phyloP scores from a whole-genome alignment of 306 rosid species.

The Mimosa pudica region DNA sequence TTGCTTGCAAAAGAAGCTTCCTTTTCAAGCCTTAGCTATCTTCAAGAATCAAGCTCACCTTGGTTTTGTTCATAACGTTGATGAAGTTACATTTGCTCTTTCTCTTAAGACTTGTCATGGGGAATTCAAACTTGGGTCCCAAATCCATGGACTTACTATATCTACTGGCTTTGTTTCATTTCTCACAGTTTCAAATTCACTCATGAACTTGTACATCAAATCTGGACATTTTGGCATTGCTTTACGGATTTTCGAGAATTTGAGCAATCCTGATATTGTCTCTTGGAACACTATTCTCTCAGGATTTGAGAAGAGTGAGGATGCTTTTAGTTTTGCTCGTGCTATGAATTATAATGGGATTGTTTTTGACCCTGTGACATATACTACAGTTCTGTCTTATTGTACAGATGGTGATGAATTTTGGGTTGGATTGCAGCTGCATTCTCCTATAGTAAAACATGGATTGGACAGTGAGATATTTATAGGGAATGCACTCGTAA shows the following conservation, averaged over 20 bases:
- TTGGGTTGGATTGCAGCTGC: conserved; percentile 71
- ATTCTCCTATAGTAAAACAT: conserved; percentile 54
- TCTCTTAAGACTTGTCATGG: conserved; percentile 81
- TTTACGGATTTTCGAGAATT: conserved; percentile 53
- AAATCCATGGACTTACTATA: conserved; percentile 58
- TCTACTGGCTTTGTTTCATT: conserved; percentile 52
- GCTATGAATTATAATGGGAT: conserved; percentile 62
- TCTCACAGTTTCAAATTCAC: conserved; percentile 62
- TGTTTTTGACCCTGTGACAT: conserved; percentile 66
- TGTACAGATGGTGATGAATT: conserved; percentile 56
- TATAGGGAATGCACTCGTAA: conserved; percentile 72
- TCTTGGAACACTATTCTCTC: conserved; percentile 91
- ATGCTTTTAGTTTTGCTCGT: conserved; percentile 59
- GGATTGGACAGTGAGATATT: conserved; percentile 69
- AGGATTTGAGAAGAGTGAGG: conserved; percentile 60
- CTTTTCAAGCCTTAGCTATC: conserved; percentile 51
- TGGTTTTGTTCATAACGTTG: conserved; percentile 36
- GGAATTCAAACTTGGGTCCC: conserved; percentile 52
- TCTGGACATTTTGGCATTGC: conserved; percentile 53
- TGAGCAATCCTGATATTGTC: conserved; percentile 61
- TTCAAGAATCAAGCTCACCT: conserved; percentile 48
- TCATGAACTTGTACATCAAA: conserved; percentile 82
- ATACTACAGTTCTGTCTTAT: conserved; percentile 59
- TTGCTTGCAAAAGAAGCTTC: conserved; percentile 49
- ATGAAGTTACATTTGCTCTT: conserved; percentile 57